Evolutionary conservation across 305 asterid species (phyloP).

Genomic region (Coffea humblotiana): DNA sequence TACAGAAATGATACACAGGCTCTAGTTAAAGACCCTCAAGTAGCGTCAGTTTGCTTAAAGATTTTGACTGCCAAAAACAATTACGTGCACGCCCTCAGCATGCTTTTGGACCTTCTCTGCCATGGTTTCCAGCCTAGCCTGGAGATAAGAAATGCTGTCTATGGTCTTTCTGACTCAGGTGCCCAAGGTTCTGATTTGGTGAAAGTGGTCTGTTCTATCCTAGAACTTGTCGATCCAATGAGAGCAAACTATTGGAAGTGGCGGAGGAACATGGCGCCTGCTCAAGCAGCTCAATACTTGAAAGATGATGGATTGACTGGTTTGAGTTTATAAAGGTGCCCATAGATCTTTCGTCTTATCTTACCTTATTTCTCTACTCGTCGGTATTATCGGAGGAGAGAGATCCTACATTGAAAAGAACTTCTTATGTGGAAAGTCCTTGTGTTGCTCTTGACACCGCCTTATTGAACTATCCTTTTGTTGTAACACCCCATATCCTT

Average conservation of each 20-base stretch:
- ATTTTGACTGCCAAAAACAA: conserved; percentile 30
- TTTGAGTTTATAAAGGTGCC: conserved; percentile 1
- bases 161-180: conserved; percentile 22
- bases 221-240: conserved; percentile 38
- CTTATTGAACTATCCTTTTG: background rate
- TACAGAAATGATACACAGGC: conserved; percentile 27
- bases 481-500: too few species aligned
- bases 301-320: conserved; percentile 21
- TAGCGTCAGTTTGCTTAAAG: conserved; percentile 28
- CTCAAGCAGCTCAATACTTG: conserved; percentile 15
- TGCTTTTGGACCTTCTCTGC: conserved; percentile 44
- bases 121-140: conserved; percentile 35
- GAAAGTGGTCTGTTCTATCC: conserved; percentile 26
- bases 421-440: background rate
- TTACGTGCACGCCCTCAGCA: conserved; percentile 36
- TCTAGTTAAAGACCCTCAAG: conserved; percentile 27
- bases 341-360: background rate
- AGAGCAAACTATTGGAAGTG: conserved; percentile 50
- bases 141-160: conserved; percentile 32
- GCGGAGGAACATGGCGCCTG: conserved; percentile 27
- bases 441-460: background rate
- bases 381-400: background rate
- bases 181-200: conserved; percentile 23
- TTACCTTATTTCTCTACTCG: background rate
- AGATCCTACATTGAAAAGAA: background rate